Evolutionary conservation across 345 rosid species (phyloP), one percentile per base, ranked within the genome.

Genomic region (Populus alba): DNA sequence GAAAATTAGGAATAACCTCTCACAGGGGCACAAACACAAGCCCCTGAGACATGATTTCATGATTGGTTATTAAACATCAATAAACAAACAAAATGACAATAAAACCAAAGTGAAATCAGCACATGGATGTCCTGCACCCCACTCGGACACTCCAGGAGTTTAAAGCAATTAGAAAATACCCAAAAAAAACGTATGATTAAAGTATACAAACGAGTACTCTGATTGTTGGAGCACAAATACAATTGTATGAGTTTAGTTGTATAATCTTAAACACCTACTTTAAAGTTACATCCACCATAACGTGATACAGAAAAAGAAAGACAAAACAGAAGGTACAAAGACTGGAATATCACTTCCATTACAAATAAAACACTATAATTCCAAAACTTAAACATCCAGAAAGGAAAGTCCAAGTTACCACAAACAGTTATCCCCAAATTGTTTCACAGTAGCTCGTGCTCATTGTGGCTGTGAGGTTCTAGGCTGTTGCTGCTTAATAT

Each of bases 401-500:
- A 49, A 37, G 25, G 70, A 72, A 22, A 11, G 62, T 59, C 70
- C 29, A 66, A 67, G n/a, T 74, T 66, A 70, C 73, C 75, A 66
- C 17, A 49, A 37, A 62, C 68, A 31, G 70, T 23, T 20, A 72
- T 76, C 35, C 77, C 87, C 80, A 66, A 72, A 76, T 43, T 76
- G 88, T 80, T 76, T 70, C 68, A 31, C 65, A 53, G 43, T 70
- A 72, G 27, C 20, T 7, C 31, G 27, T 51, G 76, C 39, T 86
- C 77, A 80, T 33, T 66, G 66, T 73, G 83, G 86, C 66, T 71
- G 77, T 53, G 77, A 67, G 61, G 76, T 38, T 76, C 65, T 78
- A 5, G 76, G 75, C 73, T 80, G 87, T 51, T 79, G 85, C 81
- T 87, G 86, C 81, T 87, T 79, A 39, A 77, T 77, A 31, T 85